Evolutionary conservation across 1,284 basidiomycete genomes (phyloP), one percentile per base, ranked within the genome.

Genomic region (Fistulina hepatica): DNA sequence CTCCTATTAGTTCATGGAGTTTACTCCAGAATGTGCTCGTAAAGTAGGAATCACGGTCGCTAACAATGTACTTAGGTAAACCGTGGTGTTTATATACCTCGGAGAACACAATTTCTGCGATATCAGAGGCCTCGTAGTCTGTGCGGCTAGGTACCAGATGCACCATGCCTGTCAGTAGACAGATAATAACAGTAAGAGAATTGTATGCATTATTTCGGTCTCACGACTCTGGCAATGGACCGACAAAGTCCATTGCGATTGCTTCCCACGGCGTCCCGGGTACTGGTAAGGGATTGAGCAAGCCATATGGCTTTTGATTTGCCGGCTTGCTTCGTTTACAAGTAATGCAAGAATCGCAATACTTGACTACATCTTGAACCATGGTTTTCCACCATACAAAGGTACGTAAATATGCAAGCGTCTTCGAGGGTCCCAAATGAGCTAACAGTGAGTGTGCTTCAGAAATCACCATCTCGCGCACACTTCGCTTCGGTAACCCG

Each of bases 231-330:
- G 57, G 62, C 1, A 69, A 40, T 0, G 58, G 59, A 1, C 62
- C 61, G 0, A 68, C 54, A 36, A 66, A 64, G 34, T 68, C 64
- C 6, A 68, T 56, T 0, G 55, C 54, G 0, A 67, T 53, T 0
- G 44, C 28, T 12, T 58, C 44, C 57, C 59, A 63, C 7, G 57
- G 56, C 2, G 41, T n/a, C 0, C 17, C 25, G 1, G 58, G 59
- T 0, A 60, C 44, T 19, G 36, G 33, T 36, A n/a, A 44, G 13
- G 58, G 49, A 15, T 8, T 56, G 53, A 24, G 39, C 41, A 39
- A 60, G 57, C 22, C 64, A 39, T 46, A 44, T 51, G 45, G 63
- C 59, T 15, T 54, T 52, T 5, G 53, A 40, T 31, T 47, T 55
- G 1, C 52, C 50, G 6, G 51, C 58, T 13, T 51, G 42, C 11